Conservation (phyloP, 2,329 filamentous ascomycete genomes). For the Mollisiaceae sp. region DNA sequence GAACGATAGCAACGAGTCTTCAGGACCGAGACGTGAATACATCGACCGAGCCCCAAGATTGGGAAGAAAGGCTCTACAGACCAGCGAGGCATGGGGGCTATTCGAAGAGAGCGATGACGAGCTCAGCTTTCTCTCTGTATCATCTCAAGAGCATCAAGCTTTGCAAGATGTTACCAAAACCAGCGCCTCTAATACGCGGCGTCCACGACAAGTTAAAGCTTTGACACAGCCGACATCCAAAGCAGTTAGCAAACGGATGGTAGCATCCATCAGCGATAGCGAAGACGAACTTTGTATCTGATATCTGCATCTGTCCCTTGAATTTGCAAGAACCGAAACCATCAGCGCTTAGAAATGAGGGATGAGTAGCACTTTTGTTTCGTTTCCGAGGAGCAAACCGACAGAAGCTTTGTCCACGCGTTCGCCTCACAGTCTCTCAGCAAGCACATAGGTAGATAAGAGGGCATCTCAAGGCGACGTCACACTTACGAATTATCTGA, state of each 20-base stretch:
- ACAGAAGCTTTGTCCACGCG: constrained; percentile 4
- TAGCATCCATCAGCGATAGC: constrained; percentile 32
- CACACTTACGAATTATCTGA: constrained; percentile 2
- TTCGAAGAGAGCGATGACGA: constrained; percentile 42
- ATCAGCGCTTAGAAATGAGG: neutral
- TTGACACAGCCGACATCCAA: constrained; percentile 6
- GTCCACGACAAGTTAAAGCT: constrained; percentile 14
- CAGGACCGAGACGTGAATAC: constrained; percentile 16
- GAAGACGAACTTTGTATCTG: constrained; percentile 42
- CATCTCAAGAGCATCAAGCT: constrained; percentile 24
- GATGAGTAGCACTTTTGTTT: neutral
- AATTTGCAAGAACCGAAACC: neutral
- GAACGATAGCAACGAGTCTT: constrained; percentile 12
- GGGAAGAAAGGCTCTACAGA: constrained; percentile 27
- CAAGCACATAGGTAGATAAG: neutral
- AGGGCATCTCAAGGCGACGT: constrained; percentile 6
- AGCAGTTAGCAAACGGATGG: constrained; percentile 3
- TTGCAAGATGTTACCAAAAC: constrained; percentile 31
- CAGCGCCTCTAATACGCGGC: constrained; percentile 12
- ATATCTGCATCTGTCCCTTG: constrained; percentile 17
- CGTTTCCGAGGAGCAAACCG: neutral
- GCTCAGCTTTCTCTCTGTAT: constrained; percentile 35
- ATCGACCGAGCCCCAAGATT: constrained; percentile 30
- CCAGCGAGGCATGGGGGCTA: constrained; percentile 32
- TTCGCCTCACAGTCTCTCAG: neutral